A percentile compares a stretch with the other conserved stretches of the same genome.
These are phyloP conservation scores for Epithemia pelagica DNA, from an alignment of 108 stramenopile species.

Conservation along the genomic window DNA sequence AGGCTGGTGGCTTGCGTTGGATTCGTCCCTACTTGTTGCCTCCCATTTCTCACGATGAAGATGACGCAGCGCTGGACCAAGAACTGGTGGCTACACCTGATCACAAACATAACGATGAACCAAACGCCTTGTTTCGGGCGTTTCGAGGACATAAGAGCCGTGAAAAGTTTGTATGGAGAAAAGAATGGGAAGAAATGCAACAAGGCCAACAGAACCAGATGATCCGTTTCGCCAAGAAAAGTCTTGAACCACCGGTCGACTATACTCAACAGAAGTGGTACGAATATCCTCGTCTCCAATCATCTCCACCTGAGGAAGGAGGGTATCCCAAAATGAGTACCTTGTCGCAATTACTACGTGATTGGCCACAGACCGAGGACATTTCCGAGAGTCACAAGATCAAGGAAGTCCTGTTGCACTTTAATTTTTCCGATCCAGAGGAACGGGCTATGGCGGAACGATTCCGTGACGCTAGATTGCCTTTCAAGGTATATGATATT, in stretches of 20 bases:
- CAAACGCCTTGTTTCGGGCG: not conserved
- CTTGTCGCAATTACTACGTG: slow-evolving; percentile 43
- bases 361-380: slow-evolving; percentile 81
- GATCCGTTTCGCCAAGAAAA: not conserved
- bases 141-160: not conserved
- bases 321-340: slow-evolving; percentile 58
- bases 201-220: slow-evolving; percentile 1
- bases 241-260: slow-evolving; percentile 5
- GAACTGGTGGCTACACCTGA: not conserved
- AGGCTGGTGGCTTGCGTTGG: not conserved
- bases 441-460: slow-evolving; percentile 50
- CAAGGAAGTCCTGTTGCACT: slow-evolving; percentile 63
- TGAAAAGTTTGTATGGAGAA: not conserved
- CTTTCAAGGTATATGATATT: slow-evolving; percentile 78
- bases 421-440: slow-evolving; percentile 57
- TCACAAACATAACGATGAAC: not conserved
- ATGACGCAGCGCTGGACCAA: not conserved
- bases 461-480: slow-evolving; percentile 69
- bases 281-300: slow-evolving; percentile 2
- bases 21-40: slow-evolving; percentile 6
- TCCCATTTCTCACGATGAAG: not conserved
- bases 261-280: slow-evolving; percentile 8
- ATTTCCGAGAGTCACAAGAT: slow-evolving; percentile 32
- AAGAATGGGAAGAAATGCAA: slow-evolving; percentile 10
- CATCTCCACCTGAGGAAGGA: slow-evolving; percentile 14